Base-by-base conservation (phyloP, 139 green algal species). In the Penium margaritaceum region DNA sequence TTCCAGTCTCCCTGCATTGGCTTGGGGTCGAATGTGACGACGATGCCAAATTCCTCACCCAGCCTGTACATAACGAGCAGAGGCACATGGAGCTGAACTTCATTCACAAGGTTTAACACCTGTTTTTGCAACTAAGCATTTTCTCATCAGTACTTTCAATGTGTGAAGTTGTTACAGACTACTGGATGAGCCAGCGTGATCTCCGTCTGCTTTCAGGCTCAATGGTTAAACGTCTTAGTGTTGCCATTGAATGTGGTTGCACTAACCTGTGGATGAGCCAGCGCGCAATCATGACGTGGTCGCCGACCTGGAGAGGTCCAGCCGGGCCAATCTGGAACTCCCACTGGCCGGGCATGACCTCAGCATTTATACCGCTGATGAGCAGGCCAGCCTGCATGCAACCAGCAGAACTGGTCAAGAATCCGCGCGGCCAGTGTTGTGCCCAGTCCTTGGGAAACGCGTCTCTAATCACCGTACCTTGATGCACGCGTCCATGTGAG, bases 281-380 rank as follows among this genome's bases (percentile, higher is more conserved):
- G 39, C 89, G 87, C 15, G 81, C 85, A 87, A 98, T 95, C 94
- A 90, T 95, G 83, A 97, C 84, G 74, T 97, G 84, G 84, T 98
- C 94, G 51, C 90, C 90, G 55, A 84, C 85, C 46, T 85, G 77
- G 53, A 97, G 96, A 78, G 91, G 91, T 14, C 76, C 83, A 85
- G 83, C 91, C 51, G 93, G 93, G 35, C 93, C 93, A 14, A 98
- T 90, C 84, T 92, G 85, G 87, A 95, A 98, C 89, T 98, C 94
- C 94, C 94, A 98, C 83, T 98, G 93, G 0, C 88, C 85, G 32
- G 94, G 93, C 89, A 99, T 95, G 46, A 99, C 94, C 90, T 99
- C 94, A 1, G 89, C 94, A 74, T 99, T 99, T 38, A 96, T 81
- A 65, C 93, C 94, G 15, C 78, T 90, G 85, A 98, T 94, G 47